Percentiles rank a stretch among this genome's conserved stretches.
Evolutionary conservation across 768 basidiomycete genomes (phyloP).

Genomic region (Tulasnella sp.): DNA sequence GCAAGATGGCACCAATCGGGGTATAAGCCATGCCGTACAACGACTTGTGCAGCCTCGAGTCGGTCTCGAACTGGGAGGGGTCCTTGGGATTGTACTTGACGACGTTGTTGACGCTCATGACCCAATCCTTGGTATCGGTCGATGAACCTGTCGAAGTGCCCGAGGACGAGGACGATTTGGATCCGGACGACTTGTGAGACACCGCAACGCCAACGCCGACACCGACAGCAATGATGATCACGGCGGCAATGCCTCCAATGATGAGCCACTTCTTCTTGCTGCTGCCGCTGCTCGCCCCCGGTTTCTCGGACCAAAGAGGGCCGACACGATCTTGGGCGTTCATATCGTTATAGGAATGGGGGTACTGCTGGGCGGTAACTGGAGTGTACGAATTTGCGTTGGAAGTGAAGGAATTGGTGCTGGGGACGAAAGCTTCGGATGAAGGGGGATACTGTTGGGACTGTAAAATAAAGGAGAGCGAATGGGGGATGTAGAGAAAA

Average conservation of each 20-base stretch:
- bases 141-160: conserved; percentile 34
- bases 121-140: conserved; percentile 30
- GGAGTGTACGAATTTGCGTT: conserved; percentile 5
- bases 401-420: not conserved
- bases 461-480: not conserved
- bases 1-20: conserved; percentile 62
- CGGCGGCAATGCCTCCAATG: conserved; percentile 29
- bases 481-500: not conserved
- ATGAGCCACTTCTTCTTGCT: conserved; percentile 9
- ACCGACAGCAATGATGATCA: conserved; percentile 48
- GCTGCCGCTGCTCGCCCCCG: not conserved
- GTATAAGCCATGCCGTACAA: conserved; percentile 90
- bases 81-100: conserved; percentile 46
- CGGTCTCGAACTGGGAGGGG: conserved; percentile 68
- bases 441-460: conserved; percentile 9
- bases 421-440: not conserved
- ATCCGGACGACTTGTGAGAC: conserved; percentile 38
- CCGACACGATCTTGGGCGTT: not conserved
- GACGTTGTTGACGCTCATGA: conserved; percentile 29
- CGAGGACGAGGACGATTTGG: conserved; percentile 20
- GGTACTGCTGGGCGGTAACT: not conserved
- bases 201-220: conserved; percentile 60
- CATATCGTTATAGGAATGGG: not conserved
- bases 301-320: conserved; percentile 15
- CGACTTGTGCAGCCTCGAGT: conserved; percentile 56